phyloP scores from a whole-genome alignment of 441 rosid species.

The Brassica hybrid region DNA sequence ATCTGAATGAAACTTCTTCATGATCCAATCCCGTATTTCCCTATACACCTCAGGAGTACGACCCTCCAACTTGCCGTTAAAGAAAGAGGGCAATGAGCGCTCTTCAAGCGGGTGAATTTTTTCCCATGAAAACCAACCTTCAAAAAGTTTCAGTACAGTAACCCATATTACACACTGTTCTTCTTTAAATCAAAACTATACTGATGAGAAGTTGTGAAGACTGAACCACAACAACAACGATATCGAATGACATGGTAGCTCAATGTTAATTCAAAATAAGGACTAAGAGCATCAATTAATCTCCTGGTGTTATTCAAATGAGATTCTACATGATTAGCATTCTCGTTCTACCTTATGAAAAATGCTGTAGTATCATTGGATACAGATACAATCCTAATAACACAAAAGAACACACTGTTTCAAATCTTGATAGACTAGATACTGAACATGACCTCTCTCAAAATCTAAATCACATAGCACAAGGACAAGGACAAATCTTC shows the following conservation, averaged over 20 bases:
- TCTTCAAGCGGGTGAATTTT: conserved; percentile 84
- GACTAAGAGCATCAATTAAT: conserved; percentile 9
- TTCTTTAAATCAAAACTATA: not conserved
- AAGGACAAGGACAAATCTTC: not conserved
- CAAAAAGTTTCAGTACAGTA: conserved; percentile 30
- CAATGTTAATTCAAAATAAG: not conserved
- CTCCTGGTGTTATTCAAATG: not conserved
- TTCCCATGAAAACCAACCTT: conserved; percentile 99
- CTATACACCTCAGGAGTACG: conserved; percentile 69
- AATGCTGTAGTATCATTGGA: not conserved
- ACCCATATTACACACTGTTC: conserved; percentile 10
- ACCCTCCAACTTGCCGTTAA: conserved; percentile 71
- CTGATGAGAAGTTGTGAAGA: not conserved
- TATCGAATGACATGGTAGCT: not conserved
- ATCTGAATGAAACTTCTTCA: conserved; percentile 76
- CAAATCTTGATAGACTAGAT: not conserved
- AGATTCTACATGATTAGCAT: conserved; percentile 15
- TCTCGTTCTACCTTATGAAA: not conserved
- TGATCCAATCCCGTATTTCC: conserved; percentile 86
- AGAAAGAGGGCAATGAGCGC: conserved; percentile 76
- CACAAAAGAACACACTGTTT: not conserved
- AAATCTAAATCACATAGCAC: not conserved
- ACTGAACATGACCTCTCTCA: not conserved
- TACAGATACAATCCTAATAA: not conserved
- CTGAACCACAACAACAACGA: not conserved